A percentile compares a stretch with the other conserved stretches of the same genome.
phyloP scores from a whole-genome alignment of 208 protist species.

The Crithidia brevicula region DNA sequence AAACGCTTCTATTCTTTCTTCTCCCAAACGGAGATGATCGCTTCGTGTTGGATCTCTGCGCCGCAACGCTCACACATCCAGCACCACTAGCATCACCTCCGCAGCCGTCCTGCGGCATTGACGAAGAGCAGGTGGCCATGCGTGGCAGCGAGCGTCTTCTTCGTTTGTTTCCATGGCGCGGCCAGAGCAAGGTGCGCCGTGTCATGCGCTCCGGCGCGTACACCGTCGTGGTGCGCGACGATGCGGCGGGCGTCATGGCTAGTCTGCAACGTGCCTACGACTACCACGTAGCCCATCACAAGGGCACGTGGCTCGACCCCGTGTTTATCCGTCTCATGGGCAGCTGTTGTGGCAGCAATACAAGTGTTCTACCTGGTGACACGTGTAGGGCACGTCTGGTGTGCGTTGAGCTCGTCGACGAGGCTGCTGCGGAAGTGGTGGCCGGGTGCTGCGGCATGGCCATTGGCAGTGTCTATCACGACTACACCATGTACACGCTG shows the following conservation, averaged over 20 bases:
- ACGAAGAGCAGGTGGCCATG: no score
- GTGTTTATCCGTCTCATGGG: slow-evolving; percentile 26
- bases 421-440: slow-evolving; percentile 32
- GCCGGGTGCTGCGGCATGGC: slow-evolving; percentile 71
- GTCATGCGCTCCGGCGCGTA: slow-evolving; percentile 44
- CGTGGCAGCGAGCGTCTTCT: no score
- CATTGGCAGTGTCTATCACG: slow-evolving; percentile 68
- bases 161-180: slow-evolving; percentile 38
- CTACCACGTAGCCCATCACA: slow-evolving; percentile 42
- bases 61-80: no score
- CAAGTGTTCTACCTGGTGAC: not conserved
- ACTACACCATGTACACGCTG: slow-evolving; percentile 84
- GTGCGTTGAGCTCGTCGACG: slow-evolving; percentile 59
- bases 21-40: slow-evolving; percentile 45
- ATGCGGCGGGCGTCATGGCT: slow-evolving; percentile 33
- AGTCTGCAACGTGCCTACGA: slow-evolving; percentile 36
- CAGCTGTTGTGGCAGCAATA: not conserved
- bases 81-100: no score
- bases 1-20: slow-evolving; percentile 39
- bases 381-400: slow-evolving; percentile 29
- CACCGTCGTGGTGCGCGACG: slow-evolving; percentile 45
- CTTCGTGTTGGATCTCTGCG: slow-evolving; percentile 44
- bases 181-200: slow-evolving; percentile 50
- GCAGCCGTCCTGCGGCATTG: no score
- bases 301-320: slow-evolving; percentile 49